A percentile compares a stretch with the other conserved stretches of the same genome.
Conservation (phyloP, 352 stramenopile genomes). For the Aphanomyces stellatus region DNA sequence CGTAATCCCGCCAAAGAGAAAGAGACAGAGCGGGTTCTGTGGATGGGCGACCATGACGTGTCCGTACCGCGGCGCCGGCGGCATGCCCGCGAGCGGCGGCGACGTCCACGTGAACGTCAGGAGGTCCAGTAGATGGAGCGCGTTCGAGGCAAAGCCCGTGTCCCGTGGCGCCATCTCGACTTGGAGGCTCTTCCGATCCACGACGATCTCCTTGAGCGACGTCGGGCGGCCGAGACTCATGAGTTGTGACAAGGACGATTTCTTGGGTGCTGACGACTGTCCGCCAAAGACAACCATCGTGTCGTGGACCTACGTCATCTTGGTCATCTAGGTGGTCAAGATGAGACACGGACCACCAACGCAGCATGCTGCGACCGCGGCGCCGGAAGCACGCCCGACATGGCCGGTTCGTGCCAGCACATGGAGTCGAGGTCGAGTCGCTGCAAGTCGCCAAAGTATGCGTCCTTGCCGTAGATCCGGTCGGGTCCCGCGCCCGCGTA, state of each 20-base stretch:
- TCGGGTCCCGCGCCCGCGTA: conserved; percentile 1
- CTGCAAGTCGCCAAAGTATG: conserved; percentile 13
- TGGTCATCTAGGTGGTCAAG: background rate
- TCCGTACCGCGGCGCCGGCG: background rate
- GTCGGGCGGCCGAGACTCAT: background rate
- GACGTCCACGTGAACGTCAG: background rate
- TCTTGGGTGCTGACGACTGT: conserved; percentile 1
- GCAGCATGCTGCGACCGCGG: conserved; percentile 4
- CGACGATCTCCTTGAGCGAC: background rate
- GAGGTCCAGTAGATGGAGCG: background rate
- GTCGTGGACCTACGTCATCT: background rate
- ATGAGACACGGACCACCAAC: background rate
- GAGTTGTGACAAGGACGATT: background rate
- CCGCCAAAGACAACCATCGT: conserved; percentile 14
- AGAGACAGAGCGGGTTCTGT: background rate
- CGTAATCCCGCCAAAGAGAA: conserved; percentile 1
- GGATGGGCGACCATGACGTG: background rate
- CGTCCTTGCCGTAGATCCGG: conserved; percentile 4
- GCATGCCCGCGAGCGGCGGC: background rate
- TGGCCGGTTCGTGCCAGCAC: conserved; percentile 14
- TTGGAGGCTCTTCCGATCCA: background rate
- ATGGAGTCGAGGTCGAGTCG: conserved; percentile 4
- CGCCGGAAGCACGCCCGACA: background rate
- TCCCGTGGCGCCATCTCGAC: background rate
- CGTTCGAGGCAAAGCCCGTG: conserved; percentile 6